A percentile compares a stretch with the other conserved stretches of the same genome.
Conservation (phyloP, 1,139 yeast species). For the Taphrina communis region DNA sequence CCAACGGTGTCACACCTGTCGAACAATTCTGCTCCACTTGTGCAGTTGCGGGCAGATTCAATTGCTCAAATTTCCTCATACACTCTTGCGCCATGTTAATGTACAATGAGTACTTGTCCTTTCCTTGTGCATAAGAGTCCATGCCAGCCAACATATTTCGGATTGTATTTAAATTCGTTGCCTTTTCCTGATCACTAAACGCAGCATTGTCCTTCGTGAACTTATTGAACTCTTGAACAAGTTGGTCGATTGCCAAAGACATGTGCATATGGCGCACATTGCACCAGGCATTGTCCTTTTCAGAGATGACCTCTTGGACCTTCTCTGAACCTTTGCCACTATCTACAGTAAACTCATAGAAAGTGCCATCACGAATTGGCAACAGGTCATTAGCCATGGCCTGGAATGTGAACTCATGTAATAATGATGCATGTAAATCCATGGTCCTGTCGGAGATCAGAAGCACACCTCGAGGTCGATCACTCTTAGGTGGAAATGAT, state of each 20-base stretch:
- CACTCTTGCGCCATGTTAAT: constrained; percentile 55
- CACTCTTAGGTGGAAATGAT: constrained; percentile 65
- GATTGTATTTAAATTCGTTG: constrained; percentile 52
- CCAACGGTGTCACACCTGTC: constrained; percentile 74
- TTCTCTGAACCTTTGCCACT: constrained; percentile 66
- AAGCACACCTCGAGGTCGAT: constrained; percentile 66
- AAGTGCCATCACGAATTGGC: constrained; percentile 57
- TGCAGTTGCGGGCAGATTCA: constrained; percentile 50
- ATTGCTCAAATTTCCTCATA: constrained; percentile 51
- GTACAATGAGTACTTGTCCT: constrained; percentile 53
- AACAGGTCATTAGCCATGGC: constrained; percentile 84
- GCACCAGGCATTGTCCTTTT: constrained; percentile 77
- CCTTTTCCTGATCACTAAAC: constrained; percentile 50
- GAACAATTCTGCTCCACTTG: constrained; percentile 64
- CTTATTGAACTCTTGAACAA: constrained; percentile 67
- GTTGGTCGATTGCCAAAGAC: constrained; percentile 71
- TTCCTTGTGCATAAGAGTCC: constrained; percentile 54
- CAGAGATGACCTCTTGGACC: constrained; percentile 60
- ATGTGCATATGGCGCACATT: constrained; percentile 76
- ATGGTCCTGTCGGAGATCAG: constrained; percentile 80
- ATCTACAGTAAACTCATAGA: constrained; percentile 67
- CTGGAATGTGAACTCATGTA: constrained; percentile 93
- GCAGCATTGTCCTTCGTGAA: constrained; percentile 73
- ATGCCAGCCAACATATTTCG: constrained; percentile 55
- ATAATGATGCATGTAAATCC: constrained; percentile 80